Evolutionary conservation across 2,329 filamentous ascomycete species (phyloP), one percentile per base, ranked within the genome.

Genomic region (Mollisia scopiformis): DNA sequence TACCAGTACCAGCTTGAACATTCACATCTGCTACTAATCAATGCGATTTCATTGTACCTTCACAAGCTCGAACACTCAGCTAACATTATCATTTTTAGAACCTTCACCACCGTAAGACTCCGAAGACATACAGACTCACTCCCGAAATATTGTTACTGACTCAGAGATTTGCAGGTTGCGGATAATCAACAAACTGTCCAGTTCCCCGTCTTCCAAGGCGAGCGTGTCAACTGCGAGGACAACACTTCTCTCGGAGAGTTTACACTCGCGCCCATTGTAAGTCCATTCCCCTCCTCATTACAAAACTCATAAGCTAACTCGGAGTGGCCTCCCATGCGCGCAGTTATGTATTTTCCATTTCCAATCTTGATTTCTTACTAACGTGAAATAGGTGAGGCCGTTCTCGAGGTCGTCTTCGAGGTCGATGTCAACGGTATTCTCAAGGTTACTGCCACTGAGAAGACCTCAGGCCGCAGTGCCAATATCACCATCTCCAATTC

Each of bases 401-500:
- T 96, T 69, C 90, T 99, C 49, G 95, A 99, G 83, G 91, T 94
- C 72, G 93, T 98, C 78, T 98, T 99, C 82, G 95, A 99, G 84
- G 95, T 99, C 76, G 95, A 99, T 72, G 95, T 97, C 86, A 99
- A 99, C 85, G 95, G 95, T 89, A 97, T 97, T 78, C 89, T 99
- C 70, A 99, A 99, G 89, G 95, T 98, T 75, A 98, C 94, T 66
- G 95, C 95, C 70, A 97, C 94, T 51, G 95, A 99, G 88, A 99
- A 99, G 89, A 94, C 92, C 72, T 97, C 95, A 33, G 95, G 95
- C 75, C 93, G 95, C 78, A 95, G 86, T 75, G 95, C 95, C 81
- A 99, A 99, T 88, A 99, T 99, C 80, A 99, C 95, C 78, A 99
- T 99, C 82, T 92, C 92, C 81, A 99, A 99, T 88, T 97, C 95